Base-by-base conservation (phyloP, 208 protist genomes). In the Lotmaria passim region DNA sequence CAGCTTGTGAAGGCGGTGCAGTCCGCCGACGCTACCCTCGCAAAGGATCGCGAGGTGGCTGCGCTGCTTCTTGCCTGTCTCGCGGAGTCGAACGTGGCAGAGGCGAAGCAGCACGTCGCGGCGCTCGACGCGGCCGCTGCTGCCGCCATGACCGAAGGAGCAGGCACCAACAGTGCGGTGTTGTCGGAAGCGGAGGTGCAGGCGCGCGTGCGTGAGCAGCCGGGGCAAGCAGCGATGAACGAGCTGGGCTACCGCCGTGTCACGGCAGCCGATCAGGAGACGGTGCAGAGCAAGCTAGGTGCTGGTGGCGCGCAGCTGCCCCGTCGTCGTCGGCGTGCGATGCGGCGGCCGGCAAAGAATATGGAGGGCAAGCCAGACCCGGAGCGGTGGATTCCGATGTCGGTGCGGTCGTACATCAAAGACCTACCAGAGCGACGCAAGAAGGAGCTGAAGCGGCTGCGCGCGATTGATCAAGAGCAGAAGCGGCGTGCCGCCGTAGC, bases 321-420 rank as follows among this genome's bases (percentile, higher is more conserved):
- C 15, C 61, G 53, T 3, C 83, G 83, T 28, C 84, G 81, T 24
- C 69, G 67, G 17, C 74, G 82, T 26, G 39, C 75, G 33, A 44
- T 83, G 76, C 83, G 83, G 6, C 83, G 79, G 2, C 90, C 86
- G 19, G 82, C 89, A 41, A 92, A 85, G 70, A 89, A 82, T 62
- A 83, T 77, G 68, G 86, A 91, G 19, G 75, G 80, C 53, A 83
- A 82, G 43, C 65, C 87, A n/a, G 88, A 96, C 62, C 91, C 87
- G 19, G 87, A 96, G 78, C 87, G 91, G 0, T 96, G 91, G 91
- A 79, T 96, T 34, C 91, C 91, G 17, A 93, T 96, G 62, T 65
- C 81, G 58, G 58, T 85, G 55, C 91, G 91, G 28, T 93, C 91
- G 3, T 94, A 91, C 74, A 86, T 96, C 33, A 92, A 89, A 50